Evolutionary conservation across 2,329 filamentous ascomycete genomes (phyloP).

Genomic region (Cercospora sp.): DNA sequence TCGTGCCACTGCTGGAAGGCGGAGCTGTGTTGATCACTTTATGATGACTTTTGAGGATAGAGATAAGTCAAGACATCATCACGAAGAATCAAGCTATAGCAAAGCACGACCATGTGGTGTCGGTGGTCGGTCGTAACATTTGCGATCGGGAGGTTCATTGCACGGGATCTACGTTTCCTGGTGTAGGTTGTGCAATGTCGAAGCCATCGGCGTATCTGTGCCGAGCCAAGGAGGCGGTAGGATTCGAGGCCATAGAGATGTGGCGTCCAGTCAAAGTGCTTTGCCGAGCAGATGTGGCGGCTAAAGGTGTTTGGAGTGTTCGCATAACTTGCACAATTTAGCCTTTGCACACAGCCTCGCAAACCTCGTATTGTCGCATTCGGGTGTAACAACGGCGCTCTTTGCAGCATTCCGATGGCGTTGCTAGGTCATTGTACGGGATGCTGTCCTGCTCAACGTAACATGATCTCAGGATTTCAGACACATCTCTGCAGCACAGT

Average conservation of each 20-base stretch:
- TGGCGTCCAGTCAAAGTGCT: constrained; percentile 19
- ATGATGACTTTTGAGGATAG: neutral
- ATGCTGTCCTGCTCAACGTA: too few relatives aligned
- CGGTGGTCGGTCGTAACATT: neutral
- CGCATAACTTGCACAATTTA: constrained; percentile 15
- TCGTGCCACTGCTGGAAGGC: neutral
- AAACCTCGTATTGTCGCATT: neutral
- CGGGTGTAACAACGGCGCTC: neutral
- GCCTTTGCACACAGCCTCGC: neutral
- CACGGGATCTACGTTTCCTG: constrained; percentile 11
- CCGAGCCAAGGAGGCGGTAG: neutral
- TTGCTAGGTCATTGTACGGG: too few relatives aligned
- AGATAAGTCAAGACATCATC: neutral
- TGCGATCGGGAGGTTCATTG: neutral
- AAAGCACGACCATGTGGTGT: neutral
- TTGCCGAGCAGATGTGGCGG: neutral
- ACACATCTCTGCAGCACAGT: too few relatives aligned
- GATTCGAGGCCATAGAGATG: constrained; percentile 2
- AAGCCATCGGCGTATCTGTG: constrained; percentile 6
- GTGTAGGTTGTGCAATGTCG: constrained; percentile 7
- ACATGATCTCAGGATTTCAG: too few relatives aligned
- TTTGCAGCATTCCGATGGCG: neutral
- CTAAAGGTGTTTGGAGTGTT: neutral
- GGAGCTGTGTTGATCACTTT: neutral
- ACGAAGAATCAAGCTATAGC: neutral